Evolutionary conservation across 2,329 filamentous ascomycete species (phyloP), one percentile per base, ranked within the genome.

Genomic region (Colletotrichum chlorophyti): DNA sequence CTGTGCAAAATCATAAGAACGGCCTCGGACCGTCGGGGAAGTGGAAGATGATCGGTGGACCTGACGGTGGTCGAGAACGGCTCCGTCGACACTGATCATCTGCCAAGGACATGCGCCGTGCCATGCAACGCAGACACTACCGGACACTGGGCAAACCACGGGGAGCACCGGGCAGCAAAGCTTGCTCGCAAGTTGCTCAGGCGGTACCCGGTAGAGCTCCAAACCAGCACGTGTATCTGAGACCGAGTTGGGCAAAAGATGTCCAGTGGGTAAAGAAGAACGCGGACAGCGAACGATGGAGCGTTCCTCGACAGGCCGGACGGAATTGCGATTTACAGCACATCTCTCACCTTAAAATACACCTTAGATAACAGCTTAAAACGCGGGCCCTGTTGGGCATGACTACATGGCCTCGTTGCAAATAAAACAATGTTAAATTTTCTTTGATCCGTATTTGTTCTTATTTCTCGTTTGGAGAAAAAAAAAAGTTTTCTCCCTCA

Each of bases 301-400:
- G n/a, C n/a, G n/a, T n/a, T n/a, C n/a, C n/a, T n/a, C n/a, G n/a
- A n/a, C 37, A 32, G 50, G 43, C 42, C 42, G 55, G 24, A 54
- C 14, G 17, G 10, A 35, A 23, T 34, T 26, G 45, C n/a, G 51
- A 59, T 59, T 49, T 41, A 53, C 55, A 48, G 51, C 23, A 40
- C 29, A 54, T 58, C 51, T 49, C 42, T 45, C 24, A 59, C 55
- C 38, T 54, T 59, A 59, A 43, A 38, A 23, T 21, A 19, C 38
- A 59, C 43, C 43, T 57, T 52, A 57, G 47, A 57, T 57, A n/a
- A 21, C 38, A 57, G 37, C 53, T 49, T 59, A 41, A 45, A 23
- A 17, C 27, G 43, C 38, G 19, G 34, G 42, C 48, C 37, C 41
- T 27, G 49, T 38, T n/a, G n/a, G n/a, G n/a, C n/a, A n/a, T n/a